Evolutionary conservation across 345 rosid genomes (phyloP), one percentile per base, ranked within the genome.

Genomic region (Leavenworthia alabamica): DNA sequence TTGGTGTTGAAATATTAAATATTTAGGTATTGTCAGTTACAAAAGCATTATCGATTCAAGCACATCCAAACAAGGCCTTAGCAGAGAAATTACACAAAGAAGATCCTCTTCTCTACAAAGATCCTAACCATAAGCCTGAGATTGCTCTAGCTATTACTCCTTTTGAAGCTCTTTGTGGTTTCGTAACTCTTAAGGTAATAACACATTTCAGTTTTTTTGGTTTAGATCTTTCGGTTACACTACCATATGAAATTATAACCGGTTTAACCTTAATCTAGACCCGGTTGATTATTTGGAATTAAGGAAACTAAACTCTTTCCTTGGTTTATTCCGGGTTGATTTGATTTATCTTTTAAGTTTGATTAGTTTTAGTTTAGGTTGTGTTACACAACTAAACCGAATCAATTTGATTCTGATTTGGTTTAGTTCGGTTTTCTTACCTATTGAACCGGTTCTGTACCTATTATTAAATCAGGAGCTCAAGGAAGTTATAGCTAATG

Each of bases 111-210:
- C 67, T 74, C 14, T 93, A 90, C 40, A 84, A 77, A 83, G 96
- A 93, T 62, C 79, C 65, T 45, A 93, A 88, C 66, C 97, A 87
- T 71, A 93, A 93, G 77, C 97, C 95, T 46, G 99, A 93, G 81
- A 93, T 93, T 87, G 97, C 99, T 71, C 82, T 93, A 73, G 99
- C 99, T 0, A 53, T 89, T 8, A 85, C 99, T 45, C 81, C 84
- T 70, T 89, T 87, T 66, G 82, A 86, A 82, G 97, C 99, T 17
- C 89, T 93, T 49, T 93, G 96, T 68, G 86, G 99, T 51, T 87
- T 93, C 63, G 77, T 88, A 41, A 48, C 79, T 70, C 76, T 78
- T 50, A 73, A 80, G 91, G 98, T 88, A 35, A 29, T 9, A 9
- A 64, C 22, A 46, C 29, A 16, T 31, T 56, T 17, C 17, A 29